phyloP scores from a whole-genome alignment of 2,329 filamentous ascomycete genomes.

The Penicillium sp. region DNA sequence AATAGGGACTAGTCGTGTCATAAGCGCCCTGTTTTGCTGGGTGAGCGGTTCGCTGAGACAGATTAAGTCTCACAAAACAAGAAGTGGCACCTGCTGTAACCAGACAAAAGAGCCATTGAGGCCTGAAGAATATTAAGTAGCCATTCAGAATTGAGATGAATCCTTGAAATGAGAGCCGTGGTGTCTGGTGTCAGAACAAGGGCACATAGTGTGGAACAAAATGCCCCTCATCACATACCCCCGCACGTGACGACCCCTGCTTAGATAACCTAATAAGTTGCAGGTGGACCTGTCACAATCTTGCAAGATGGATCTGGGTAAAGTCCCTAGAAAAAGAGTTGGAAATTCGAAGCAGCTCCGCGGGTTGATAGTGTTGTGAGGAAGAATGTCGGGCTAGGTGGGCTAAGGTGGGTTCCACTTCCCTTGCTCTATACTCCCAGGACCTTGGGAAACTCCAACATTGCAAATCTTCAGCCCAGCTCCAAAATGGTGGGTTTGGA shows the following conservation, averaged over 20 bases:
- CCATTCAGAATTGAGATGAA: slow-evolving; percentile 4
- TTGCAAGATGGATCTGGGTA: not conserved
- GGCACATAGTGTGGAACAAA: slow-evolving; percentile 6
- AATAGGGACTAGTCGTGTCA: slow-evolving; percentile 26
- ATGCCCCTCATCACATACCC: slow-evolving; percentile 16
- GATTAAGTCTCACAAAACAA: slow-evolving; percentile 17
- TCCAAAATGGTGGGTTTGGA: not conserved
- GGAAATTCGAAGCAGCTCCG: not conserved
- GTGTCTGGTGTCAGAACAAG: slow-evolving; percentile 3
- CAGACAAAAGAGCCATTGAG: slow-evolving; percentile 4
- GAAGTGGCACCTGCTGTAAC: slow-evolving; percentile 7
- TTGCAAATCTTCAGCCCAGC: not conserved
- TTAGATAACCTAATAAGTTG: slow-evolving; percentile 5
- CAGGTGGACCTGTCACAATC: not conserved
- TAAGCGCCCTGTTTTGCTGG: slow-evolving; percentile 33
- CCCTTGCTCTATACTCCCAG: not conserved
- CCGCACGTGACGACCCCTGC: slow-evolving; percentile 13
- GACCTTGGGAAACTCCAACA: not conserved
- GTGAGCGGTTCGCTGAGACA: slow-evolving; percentile 32
- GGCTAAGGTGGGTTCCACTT: not conserved
- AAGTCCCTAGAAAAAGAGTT: too few relatives aligned
- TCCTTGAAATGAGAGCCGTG: not conserved
- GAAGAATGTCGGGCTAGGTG: not conserved
- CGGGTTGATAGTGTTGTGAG: not conserved
- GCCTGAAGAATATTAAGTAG: not conserved